Evolutionary conservation across 73 alveolate species (phyloP).

Genomic region (Tetrahymena thermophila): DNA sequence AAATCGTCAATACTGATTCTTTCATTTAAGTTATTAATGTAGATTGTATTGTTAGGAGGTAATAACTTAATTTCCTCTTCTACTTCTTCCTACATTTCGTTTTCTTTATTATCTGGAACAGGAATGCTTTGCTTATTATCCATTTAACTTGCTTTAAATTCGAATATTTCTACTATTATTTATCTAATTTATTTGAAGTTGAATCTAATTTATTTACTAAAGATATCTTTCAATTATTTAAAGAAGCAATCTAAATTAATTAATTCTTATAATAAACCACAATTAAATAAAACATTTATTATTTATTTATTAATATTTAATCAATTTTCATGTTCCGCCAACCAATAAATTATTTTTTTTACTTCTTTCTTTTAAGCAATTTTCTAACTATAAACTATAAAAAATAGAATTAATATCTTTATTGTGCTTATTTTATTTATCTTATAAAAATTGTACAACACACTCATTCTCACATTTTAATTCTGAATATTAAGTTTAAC

Average conservation of each 20-base stretch:
- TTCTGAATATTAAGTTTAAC: no score
- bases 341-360: not conserved
- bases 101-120: not conserved
- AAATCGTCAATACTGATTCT: conserved; percentile 72
- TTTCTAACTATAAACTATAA: no score
- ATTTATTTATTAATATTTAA: no score
- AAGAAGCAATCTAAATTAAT: not conserved
- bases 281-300: not conserved
- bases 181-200: not conserved
- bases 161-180: not conserved
- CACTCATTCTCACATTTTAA: no score
- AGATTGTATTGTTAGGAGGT: conserved; percentile 68
- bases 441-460: no score
- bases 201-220: not conserved
- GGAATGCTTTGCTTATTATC: not conserved
- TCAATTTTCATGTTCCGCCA: not conserved
- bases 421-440: no score
- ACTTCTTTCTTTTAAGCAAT: not conserved
- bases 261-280: not conserved
- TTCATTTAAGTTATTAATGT: conserved; percentile 85
- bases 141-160: not conserved
- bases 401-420: no score
- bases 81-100: not conserved
- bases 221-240: not conserved
- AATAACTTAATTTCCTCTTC: conserved; percentile 5